phyloP scores from a whole-genome alignment of 2,329 filamentous ascomycete genomes.

The Mycogone perniciosa region DNA sequence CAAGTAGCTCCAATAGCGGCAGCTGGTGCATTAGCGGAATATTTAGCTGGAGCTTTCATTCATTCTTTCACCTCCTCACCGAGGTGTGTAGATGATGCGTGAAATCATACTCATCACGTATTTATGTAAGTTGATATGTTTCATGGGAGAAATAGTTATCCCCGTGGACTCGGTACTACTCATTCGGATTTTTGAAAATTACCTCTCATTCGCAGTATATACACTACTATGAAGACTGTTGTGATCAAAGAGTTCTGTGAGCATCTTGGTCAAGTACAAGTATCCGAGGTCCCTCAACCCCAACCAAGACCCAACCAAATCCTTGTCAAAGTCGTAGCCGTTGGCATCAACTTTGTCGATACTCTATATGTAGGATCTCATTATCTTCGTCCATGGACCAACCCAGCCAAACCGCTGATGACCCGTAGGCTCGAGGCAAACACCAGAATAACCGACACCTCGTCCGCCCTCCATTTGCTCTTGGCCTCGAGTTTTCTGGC shows the following conservation, averaged over 20 bases:
- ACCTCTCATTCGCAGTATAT: background rate
- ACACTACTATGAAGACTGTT: conserved; percentile 23
- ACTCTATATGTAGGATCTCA: conserved; percentile 41
- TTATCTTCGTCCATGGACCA: too few species aligned
- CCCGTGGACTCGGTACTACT: too few species aligned
- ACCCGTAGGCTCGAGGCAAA: conserved; percentile 40
- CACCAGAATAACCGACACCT: conserved; percentile 56
- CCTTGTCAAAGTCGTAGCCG: conserved; percentile 40
- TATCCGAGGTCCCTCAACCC: conserved; percentile 20
- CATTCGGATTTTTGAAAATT: background rate
- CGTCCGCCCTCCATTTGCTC: conserved; percentile 49
- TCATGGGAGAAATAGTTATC: too few species aligned
- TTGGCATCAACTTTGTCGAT: conserved; percentile 55
- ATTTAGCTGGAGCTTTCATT: background rate
- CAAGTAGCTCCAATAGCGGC: background rate
- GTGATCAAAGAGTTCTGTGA: conserved; percentile 22
- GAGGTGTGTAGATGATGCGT: too few species aligned
- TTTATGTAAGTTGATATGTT: background rate
- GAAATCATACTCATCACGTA: background rate
- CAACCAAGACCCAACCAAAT: conserved; percentile 15
- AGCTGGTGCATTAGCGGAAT: too few species aligned
- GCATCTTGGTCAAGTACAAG: conserved; percentile 19
- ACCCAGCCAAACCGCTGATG: background rate
- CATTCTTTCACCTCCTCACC: background rate
- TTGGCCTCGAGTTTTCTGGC: conserved; percentile 57